Percentiles rank a stretch among this genome's conserved stretches.
These are phyloP conservation scores for Wallacemonas collosoma DNA, from an alignment of 208 protist species.

Conservation along the genomic window DNA sequence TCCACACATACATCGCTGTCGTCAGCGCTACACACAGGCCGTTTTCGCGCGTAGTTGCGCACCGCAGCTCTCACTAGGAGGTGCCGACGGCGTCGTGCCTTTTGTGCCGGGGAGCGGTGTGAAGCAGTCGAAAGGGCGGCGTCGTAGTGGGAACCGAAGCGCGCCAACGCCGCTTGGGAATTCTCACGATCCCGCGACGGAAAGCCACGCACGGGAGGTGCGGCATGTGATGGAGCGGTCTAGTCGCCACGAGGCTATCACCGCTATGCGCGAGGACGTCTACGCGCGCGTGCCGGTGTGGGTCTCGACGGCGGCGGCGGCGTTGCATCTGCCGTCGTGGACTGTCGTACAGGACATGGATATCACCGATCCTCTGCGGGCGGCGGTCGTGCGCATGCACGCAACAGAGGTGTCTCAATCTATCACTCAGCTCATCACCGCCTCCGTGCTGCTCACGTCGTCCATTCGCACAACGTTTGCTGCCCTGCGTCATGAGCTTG, in stretches of 20 bases:
- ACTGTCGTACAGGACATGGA: constrained; percentile 23
- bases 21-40: constrained; percentile 12
- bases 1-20: constrained; percentile 1
- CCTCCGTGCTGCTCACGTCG: constrained; percentile 30
- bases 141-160: neutral
- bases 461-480: constrained; percentile 28
- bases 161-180: no score
- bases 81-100: constrained; percentile 7
- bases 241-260: constrained; percentile 12
- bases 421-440: constrained; percentile 36
- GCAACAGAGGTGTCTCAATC: constrained; percentile 25
- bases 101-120: constrained; percentile 1
- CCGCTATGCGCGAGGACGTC: neutral
- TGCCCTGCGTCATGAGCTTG: constrained; percentile 23
- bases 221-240: constrained; percentile 15
- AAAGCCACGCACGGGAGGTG: neutral
- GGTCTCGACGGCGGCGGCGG: neutral
- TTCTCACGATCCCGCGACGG: neutral
- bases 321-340: neutral
- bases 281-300: constrained; percentile 9
- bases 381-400: constrained; percentile 34
- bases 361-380: constrained; percentile 29
- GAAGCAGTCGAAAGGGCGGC: constrained; percentile 3
- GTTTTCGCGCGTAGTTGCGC: neutral
- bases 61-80: neutral